Conservation (phyloP, 768 basidiomycete species). For the Infundibulicybe gibba region DNA sequence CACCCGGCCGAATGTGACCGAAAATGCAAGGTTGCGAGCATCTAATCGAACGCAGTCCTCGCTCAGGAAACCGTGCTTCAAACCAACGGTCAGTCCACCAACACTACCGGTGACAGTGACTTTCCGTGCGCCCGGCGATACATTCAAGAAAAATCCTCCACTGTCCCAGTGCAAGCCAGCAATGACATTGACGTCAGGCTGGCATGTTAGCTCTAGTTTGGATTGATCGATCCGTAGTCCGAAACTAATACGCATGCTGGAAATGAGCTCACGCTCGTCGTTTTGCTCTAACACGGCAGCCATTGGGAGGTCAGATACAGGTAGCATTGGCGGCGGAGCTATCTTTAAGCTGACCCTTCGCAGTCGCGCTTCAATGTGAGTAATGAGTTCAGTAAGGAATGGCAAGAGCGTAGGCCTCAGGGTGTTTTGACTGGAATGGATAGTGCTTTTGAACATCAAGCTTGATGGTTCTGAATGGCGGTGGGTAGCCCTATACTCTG, state of each 20-base stretch:
- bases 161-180: conserved; percentile 91
- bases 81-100: conserved; percentile 73
- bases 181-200: conserved; percentile 89
- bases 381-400: conserved; percentile 76
- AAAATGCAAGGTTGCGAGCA: conserved; percentile 79
- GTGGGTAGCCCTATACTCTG: conserved; percentile 60
- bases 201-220: conserved; percentile 80
- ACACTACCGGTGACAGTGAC: conserved; percentile 76
- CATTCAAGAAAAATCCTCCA: conserved; percentile 82
- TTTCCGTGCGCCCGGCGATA: conserved; percentile 70
- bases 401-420: conserved; percentile 80
- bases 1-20: conserved; percentile 61
- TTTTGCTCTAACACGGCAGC: conserved; percentile 7
- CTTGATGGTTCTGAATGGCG: conserved; percentile 47
- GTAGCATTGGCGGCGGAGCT: conserved; percentile 11
- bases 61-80: conserved; percentile 83
- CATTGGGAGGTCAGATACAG: conserved; percentile 7
- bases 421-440: conserved; percentile 86
- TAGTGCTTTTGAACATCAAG: conserved; percentile 80
- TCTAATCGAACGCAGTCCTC: conserved; percentile 80
- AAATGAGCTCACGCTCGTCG: conserved; percentile 22
- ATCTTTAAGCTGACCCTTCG: conserved; percentile 41
- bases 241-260: conserved; percentile 72
- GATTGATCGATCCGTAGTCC: conserved; percentile 92
- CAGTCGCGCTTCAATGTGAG: conserved; percentile 67